phyloP scores from a whole-genome alignment of 2,329 filamentous ascomycete species.

The Trichoderma sp. region DNA sequence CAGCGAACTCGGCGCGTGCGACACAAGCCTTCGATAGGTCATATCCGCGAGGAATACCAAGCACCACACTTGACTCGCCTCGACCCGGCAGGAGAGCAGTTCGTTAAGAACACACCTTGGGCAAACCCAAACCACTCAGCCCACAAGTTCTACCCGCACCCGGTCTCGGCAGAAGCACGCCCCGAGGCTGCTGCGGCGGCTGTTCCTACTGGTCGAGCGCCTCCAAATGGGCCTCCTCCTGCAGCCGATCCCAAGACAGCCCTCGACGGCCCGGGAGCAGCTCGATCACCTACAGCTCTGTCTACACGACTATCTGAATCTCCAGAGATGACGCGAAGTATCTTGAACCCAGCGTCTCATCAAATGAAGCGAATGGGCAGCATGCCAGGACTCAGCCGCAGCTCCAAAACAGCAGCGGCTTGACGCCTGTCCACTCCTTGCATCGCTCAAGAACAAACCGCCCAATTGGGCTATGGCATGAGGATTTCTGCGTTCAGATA shows the following conservation, averaged over 20 bases:
- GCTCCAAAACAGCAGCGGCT: constrained; percentile 43
- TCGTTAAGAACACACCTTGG: constrained; percentile 88
- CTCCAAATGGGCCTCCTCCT: constrained; percentile 31
- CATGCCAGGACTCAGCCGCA: constrained; percentile 40
- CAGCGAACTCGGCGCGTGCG: constrained; percentile 44
- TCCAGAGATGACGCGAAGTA: constrained; percentile 49
- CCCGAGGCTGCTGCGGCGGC: constrained; percentile 28
- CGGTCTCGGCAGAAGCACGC: constrained; percentile 33
- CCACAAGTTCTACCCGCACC: constrained; percentile 56
- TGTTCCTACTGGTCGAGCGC: constrained; percentile 32
- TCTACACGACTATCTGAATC: constrained; percentile 44
- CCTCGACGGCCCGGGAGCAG: constrained; percentile 34
- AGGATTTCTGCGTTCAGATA: constrained; percentile 38
- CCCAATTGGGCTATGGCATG: constrained; percentile 20
- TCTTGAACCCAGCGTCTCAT: constrained; percentile 40
- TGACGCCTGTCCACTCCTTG: constrained; percentile 31
- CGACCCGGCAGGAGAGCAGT: constrained; percentile 78
- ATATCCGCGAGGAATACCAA: constrained; percentile 54
- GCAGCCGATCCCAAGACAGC: constrained; percentile 34
- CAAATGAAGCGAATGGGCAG: constrained; percentile 42
- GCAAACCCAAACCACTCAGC: constrained; percentile 84
- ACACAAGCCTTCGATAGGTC: constrained; percentile 44
- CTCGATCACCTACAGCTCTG: constrained; percentile 37
- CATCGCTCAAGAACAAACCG: constrained; percentile 1
- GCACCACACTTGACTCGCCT: constrained; percentile 54